A percentile compares a stretch with the other conserved stretches of the same genome.
These are phyloP conservation scores for Pisolithus albus DNA, from an alignment of 768 basidiomycete genomes.

Conservation along the genomic window DNA sequence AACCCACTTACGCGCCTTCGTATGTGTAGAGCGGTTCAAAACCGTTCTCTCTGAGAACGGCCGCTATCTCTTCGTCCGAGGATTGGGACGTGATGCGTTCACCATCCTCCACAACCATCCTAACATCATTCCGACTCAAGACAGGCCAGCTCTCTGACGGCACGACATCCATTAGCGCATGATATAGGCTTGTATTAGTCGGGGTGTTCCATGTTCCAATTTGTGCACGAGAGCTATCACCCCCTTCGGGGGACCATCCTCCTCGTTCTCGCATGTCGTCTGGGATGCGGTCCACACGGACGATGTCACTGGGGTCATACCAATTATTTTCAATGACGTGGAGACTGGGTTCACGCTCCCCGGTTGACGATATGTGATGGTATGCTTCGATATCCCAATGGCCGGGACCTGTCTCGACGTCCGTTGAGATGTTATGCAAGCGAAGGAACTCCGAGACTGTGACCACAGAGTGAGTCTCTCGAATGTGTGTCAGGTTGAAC, in stretches of 20 bases:
- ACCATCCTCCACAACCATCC: constrained; percentile 15
- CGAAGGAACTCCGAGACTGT: constrained; percentile 37
- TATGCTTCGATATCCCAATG: constrained; percentile 32
- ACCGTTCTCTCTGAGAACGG: constrained; percentile 31
- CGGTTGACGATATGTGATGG: constrained; percentile 18
- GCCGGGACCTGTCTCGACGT: constrained; percentile 31
- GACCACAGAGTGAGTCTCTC: constrained; percentile 30
- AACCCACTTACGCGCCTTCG: constrained; percentile 31
- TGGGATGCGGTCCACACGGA: constrained; percentile 29
- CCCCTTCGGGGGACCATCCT: constrained; percentile 8
- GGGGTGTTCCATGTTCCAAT: constrained; percentile 4
- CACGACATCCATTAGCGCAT: constrained; percentile 5
- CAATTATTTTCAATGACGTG: constrained; percentile 27
- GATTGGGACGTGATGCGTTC: constrained; percentile 14
- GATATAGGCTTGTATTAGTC: background rate
- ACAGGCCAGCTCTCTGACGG: constrained; percentile 8
- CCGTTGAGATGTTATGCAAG: constrained; percentile 30
- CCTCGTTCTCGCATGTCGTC: constrained; percentile 16
- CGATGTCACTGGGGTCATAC: constrained; percentile 25
- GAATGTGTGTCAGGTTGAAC: constrained; percentile 38
- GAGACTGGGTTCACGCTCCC: constrained; percentile 17
- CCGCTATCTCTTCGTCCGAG: constrained; percentile 24
- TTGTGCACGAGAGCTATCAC: constrained; percentile 1
- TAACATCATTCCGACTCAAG: constrained; percentile 21
- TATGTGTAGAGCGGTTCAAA: constrained; percentile 38